phyloP scores from a whole-genome alignment of 352 stramenopile species.

The Globisporangium recalcitrans region DNA sequence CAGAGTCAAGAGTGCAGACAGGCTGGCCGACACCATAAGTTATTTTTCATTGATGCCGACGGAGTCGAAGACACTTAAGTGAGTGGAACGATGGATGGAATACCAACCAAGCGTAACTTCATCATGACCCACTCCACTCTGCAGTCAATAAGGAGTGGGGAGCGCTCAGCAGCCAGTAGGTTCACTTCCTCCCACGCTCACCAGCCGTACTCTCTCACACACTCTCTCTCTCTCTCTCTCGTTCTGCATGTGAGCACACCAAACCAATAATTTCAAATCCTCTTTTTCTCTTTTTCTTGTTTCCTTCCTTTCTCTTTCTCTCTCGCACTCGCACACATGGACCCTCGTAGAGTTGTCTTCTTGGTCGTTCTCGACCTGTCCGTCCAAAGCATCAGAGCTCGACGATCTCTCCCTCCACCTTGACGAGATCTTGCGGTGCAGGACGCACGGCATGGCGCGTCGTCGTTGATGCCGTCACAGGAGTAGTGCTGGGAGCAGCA shows the following conservation, averaged over 20 bases:
- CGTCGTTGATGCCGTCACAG: neutral
- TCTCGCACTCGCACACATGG: neutral
- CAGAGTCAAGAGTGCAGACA: neutral
- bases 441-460: constrained; percentile 18
- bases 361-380: neutral
- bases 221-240: neutral
- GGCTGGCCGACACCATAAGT: neutral
- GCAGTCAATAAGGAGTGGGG: neutral
- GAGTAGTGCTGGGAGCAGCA: neutral
- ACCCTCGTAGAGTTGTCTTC: neutral
- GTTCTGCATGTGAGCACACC: neutral
- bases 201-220: neutral
- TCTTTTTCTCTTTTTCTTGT: constrained; percentile 1
- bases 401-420: constrained; percentile 59
- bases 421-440: constrained; percentile 39
- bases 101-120: neutral
- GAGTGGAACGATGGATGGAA: neutral
- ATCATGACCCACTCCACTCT: neutral
- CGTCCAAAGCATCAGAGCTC: constrained; percentile 30
- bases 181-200: no score
- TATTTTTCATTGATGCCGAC: neutral
- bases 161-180: neutral
- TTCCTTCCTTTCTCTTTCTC: neutral
- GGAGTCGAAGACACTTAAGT: neutral
- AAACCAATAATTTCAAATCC: constrained; percentile 12